Percentiles rank a stretch among this genome's conserved stretches.
Conservation (phyloP, 1,284 basidiomycete genomes). For the Clitocybe nebularis region DNA sequence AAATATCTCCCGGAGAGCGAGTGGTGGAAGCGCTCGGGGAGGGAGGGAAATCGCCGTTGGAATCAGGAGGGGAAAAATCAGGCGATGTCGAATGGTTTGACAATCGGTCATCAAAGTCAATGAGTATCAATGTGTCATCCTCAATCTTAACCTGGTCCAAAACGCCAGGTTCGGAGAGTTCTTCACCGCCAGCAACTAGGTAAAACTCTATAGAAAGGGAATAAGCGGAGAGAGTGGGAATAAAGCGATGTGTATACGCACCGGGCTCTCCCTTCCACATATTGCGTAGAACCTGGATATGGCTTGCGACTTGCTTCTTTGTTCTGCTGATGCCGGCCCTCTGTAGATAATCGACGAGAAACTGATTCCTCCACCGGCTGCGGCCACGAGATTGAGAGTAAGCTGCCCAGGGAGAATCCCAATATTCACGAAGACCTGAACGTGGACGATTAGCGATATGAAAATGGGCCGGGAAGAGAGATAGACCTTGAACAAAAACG, state of each 20-base stretch:
- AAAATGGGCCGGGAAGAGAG: too few relatives aligned
- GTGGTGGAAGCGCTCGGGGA: constrained; percentile 26
- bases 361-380: constrained; percentile 78
- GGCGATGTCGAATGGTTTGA: constrained; percentile 36
- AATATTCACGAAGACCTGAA: constrained; percentile 67
- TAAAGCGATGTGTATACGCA: constrained; percentile 26
- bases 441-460: too few relatives aligned
- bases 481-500: constrained; percentile 68
- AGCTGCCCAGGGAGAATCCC: constrained; percentile 74
- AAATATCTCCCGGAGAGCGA: constrained; percentile 7
- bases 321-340: constrained; percentile 62
- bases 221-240: constrained; percentile 8
- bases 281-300: constrained; percentile 77
- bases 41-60: constrained; percentile 38
- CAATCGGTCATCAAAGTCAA: constrained; percentile 36
- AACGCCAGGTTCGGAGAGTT: constrained; percentile 53
- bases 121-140: constrained; percentile 40
- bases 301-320: constrained; percentile 81
- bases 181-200: constrained; percentile 74
- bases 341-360: constrained; percentile 72
- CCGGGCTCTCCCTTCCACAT: constrained; percentile 83
- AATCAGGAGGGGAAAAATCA: constrained; percentile 38
- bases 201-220: constrained; percentile 33
- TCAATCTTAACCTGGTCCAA: constrained; percentile 44
- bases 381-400: constrained; percentile 72